Evolutionary conservation across 2,329 filamentous ascomycete species (phyloP).

Genomic region (Aspergillus neoniger): DNA sequence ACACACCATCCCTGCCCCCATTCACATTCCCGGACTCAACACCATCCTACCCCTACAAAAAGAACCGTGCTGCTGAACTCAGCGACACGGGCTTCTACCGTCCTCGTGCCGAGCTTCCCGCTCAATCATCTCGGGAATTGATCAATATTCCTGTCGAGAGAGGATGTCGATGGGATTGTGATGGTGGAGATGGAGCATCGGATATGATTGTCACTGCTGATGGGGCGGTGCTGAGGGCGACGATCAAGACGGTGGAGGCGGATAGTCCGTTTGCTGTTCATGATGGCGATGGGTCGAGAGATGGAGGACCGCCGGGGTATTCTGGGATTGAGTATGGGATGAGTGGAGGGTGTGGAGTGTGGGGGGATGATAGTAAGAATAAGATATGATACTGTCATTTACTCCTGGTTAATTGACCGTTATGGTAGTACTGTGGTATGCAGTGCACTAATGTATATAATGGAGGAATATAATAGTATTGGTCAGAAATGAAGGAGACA

Average conservation of each 20-base stretch:
- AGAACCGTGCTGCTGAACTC: constrained; percentile 25
- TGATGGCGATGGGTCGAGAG: not conserved
- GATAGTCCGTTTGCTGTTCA: not conserved
- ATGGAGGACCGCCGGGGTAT: not conserved
- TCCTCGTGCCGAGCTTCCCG: constrained; percentile 29
- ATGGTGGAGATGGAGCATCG: not conserved
- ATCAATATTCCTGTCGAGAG: constrained; percentile 29
- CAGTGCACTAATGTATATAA: no score
- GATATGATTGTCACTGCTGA: constrained; percentile 27
- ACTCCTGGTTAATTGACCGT: no score
- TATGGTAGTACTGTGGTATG: no score
- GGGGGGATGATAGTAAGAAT: not conserved
- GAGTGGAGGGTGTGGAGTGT: not conserved
- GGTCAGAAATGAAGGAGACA: no score
- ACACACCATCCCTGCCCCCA: not conserved
- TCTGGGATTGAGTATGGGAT: not conserved
- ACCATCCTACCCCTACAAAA: not conserved
- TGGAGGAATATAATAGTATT: no score
- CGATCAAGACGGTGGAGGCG: constrained; percentile 19
- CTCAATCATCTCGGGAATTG: constrained; percentile 27
- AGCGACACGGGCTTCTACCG: constrained; percentile 32
- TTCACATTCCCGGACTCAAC: not conserved
- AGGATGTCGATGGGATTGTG: constrained; percentile 1
- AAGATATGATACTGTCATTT: no score
- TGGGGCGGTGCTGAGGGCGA: constrained; percentile 31